Percentiles rank a stretch among this genome's conserved stretches.
Conservation (phyloP, 257 asterid species). For the Solanum tacnaense region DNA sequence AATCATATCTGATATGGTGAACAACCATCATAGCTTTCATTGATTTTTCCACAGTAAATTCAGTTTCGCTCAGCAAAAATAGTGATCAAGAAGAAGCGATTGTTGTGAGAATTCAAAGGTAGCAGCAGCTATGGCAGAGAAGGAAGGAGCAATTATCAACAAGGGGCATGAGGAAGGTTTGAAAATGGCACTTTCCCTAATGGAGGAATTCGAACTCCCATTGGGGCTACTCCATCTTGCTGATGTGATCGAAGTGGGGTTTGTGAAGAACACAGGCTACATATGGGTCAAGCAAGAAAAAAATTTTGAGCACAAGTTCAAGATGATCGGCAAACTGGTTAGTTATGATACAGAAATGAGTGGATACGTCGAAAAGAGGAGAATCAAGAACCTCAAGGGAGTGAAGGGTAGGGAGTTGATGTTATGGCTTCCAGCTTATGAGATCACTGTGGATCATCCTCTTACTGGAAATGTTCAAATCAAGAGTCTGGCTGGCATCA, state of each 20-base stretch:
- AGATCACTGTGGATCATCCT: conserved; percentile 34
- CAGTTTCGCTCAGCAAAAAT: not conserved
- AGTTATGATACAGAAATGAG: conserved; percentile 39
- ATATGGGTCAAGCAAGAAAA: conserved; percentile 64
- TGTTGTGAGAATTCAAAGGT: not conserved
- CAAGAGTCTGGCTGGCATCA: conserved; percentile 76
- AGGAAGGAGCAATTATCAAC: conserved; percentile 50
- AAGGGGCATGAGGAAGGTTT: conserved; percentile 48
- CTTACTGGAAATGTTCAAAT: conserved; percentile 57
- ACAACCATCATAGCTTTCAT: not conserved
- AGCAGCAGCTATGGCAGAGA: conserved; percentile 43
- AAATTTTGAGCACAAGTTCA: conserved; percentile 55
- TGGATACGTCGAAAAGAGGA: conserved; percentile 41
- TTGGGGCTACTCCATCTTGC: conserved; percentile 61
- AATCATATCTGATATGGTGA: not conserved
- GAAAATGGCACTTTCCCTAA: conserved; percentile 38
- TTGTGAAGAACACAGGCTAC: conserved; percentile 51
- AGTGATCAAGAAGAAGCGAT: not conserved
- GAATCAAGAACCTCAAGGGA: conserved; percentile 68
- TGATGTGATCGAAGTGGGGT: conserved; percentile 58
- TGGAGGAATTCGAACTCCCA: conserved; percentile 63
- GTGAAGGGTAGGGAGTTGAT: conserved; percentile 17
- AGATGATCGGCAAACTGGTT: conserved; percentile 49
- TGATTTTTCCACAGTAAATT: conserved; percentile 10
- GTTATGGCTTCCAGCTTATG: conserved; percentile 26